These are phyloP conservation scores for Microdochium trichocladiopsis DNA, from an alignment of 2,329 filamentous ascomycete species.

Conservation along the genomic window DNA sequence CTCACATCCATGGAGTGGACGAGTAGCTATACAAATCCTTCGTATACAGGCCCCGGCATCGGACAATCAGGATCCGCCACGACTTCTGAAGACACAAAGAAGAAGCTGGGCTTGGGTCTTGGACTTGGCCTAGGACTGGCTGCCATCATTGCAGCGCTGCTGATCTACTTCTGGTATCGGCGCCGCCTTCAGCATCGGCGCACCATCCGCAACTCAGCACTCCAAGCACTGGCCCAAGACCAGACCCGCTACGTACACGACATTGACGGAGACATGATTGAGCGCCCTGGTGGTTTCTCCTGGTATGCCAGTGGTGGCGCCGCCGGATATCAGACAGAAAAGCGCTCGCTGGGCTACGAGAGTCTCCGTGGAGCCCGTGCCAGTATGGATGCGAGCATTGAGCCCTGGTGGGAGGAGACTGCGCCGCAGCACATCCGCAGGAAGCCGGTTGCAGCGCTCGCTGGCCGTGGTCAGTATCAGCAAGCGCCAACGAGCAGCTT, in stretches of 20 bases:
- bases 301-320: slow-evolving; percentile 39
- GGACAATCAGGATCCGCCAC: slow-evolving; percentile 5
- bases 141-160: slow-evolving; percentile 35
- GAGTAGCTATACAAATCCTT: slow-evolving; percentile 40
- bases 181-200: slow-evolving; percentile 32
- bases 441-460: slow-evolving; percentile 16
- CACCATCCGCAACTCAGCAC: slow-evolving; percentile 33
- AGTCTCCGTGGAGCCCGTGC: slow-evolving; percentile 29
- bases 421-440: slow-evolving; percentile 11
- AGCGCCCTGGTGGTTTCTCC: slow-evolving; percentile 24
- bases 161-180: slow-evolving; percentile 41
- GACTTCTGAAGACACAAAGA: slow-evolving; percentile 13
- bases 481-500: slow-evolving; percentile 19
- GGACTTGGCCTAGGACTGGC: slow-evolving; percentile 59
- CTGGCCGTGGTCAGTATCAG: slow-evolving; percentile 28
- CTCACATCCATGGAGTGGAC: slow-evolving; percentile 50
- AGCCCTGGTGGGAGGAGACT: slow-evolving; percentile 17
- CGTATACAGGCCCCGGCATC: slow-evolving; percentile 6
- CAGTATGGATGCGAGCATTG: slow-evolving; percentile 14
- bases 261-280: slow-evolving; percentile 38
- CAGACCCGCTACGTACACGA: slow-evolving; percentile 34
- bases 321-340: not conserved
- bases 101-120: slow-evolving; percentile 53
- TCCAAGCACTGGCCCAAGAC: slow-evolving; percentile 43
- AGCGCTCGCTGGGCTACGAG: slow-evolving; percentile 41